Base-by-base conservation (phyloP, 805 yeast species). In the Myxozyma neotropica region DNA sequence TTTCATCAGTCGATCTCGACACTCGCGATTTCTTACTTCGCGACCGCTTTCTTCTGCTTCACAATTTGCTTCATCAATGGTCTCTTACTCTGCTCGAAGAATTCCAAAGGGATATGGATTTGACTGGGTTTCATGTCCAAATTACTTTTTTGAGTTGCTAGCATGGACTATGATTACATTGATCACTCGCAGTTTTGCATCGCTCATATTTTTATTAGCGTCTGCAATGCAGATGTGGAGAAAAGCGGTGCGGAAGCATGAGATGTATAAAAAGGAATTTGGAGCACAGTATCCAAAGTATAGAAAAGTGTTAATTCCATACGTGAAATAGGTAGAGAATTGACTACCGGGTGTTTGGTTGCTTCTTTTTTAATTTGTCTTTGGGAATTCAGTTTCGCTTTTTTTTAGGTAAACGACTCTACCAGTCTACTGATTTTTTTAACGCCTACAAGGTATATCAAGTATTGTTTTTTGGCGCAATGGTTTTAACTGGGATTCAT, bases 181-280 rank as follows among this genome's bases (percentile, higher is more conserved):
- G 27, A 77, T 90, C 70, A 85, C 67, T 86, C 90, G 63, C 90
- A 91, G 76, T 33, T 56, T 43, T 17, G 67, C 68, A 31, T 81
- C 93, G 33, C 80, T 85, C 71, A 69, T 89, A 23, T 94, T 94
- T 76, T 76, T 85, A 52, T 67, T 78, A 19, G 89, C 89, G 50
- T 86, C 94, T 50, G 77, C 88, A 13, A 80, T 73, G 42, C 97
- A 94, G 72, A 93, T 94, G 98, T 86, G 82, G 77, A 67, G 83
- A 55, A 93, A 98, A 97, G 97, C 98, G 23, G 80, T 83, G 59
- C 86, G 89, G 78, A 92, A 90, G 73, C 95, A 93, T 75, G 78
- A 77, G 68, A 78, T 84, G 56, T 87, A 86, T 72, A 76, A 78
- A 70, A 80, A 80, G 69, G 85, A 84, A 57, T 88, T 88, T 76